A percentile compares a stretch with the other conserved stretches of the same genome.
These are phyloP conservation scores for Candida quercuum DNA, from an alignment of 805 yeast genomes.

Conservation along the genomic window DNA sequence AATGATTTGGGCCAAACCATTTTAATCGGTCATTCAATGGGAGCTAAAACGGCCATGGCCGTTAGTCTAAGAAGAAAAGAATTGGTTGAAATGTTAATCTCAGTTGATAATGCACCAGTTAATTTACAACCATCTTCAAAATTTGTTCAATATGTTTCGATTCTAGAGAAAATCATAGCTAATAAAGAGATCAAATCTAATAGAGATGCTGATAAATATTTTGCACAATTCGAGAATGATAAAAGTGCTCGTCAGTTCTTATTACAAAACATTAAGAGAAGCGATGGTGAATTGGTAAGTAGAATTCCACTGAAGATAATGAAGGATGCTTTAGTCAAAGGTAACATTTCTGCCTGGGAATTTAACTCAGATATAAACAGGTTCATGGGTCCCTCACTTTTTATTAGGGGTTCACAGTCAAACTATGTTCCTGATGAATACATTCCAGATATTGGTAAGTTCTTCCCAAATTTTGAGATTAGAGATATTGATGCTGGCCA, in stretches of 20 bases:
- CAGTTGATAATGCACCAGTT: slow-evolving; percentile 91
- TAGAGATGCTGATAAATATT: slow-evolving; percentile 61
- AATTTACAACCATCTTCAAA: slow-evolving; percentile 49
- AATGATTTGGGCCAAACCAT: slow-evolving; percentile 42
- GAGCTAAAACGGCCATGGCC: slow-evolving; percentile 93
- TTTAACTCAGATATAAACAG: slow-evolving; percentile 47
- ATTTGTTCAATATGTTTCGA: slow-evolving; percentile 64
- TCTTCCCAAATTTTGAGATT: slow-evolving; percentile 73
- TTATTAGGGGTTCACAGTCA: slow-evolving; percentile 75
- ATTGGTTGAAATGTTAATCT: slow-evolving; percentile 53
- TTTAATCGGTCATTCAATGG: slow-evolving; percentile 83
- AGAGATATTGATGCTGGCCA: slow-evolving; percentile 83
- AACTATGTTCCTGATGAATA: slow-evolving; percentile 79
- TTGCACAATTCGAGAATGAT: slow-evolving; percentile 58
- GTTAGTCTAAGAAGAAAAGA: slow-evolving; percentile 64
- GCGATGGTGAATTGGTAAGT: slow-evolving; percentile 27
- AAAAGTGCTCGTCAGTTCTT: slow-evolving; percentile 69
- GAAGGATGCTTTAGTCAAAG: slow-evolving; percentile 57
- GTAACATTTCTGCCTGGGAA: slow-evolving; percentile 73
- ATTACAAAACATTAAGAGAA: slow-evolving; percentile 55
- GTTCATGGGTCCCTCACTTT: slow-evolving; percentile 70
- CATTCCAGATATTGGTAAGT: slow-evolving; percentile 63
- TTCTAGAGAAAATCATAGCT: slow-evolving; percentile 53
- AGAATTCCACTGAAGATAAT: slow-evolving; percentile 67
- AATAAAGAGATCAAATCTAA: slow-evolving; percentile 38